These are phyloP conservation scores for Cephalotrichum gorgonifer DNA, from an alignment of 2,329 filamentous ascomycete species.

Conservation along the genomic window DNA sequence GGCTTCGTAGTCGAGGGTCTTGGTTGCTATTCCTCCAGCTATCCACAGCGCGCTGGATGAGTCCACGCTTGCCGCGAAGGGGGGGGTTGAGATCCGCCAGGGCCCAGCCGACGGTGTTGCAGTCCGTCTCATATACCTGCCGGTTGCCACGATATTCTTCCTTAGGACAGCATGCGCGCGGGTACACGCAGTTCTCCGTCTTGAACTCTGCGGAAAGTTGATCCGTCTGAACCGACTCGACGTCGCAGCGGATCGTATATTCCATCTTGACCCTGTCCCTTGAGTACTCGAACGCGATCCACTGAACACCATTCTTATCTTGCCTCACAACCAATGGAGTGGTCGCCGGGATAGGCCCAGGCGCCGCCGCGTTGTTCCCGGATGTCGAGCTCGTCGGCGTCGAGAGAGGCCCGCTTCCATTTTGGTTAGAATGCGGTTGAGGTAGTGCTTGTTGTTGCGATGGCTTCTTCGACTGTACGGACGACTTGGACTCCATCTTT, in stretches of 20 bases:
- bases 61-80: slow-evolving; percentile 81
- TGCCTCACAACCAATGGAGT: slow-evolving; percentile 90
- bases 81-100: slow-evolving; percentile 86
- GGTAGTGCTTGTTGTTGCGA: slow-evolving; percentile 29
- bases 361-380: slow-evolving; percentile 73
- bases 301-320: slow-evolving; percentile 93
- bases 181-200: slow-evolving; percentile 96
- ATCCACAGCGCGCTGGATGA: slow-evolving; percentile 95
- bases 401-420: slow-evolving; percentile 28
- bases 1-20: slow-evolving; percentile 80
- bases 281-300: slow-evolving; percentile 98
- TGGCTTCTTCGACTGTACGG: slow-evolving; percentile 50
- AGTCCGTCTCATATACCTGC: slow-evolving; percentile 93
- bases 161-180: slow-evolving; percentile 86
- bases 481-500: slow-evolving; percentile 53
- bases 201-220: slow-evolving; percentile 82
- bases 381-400: slow-evolving; percentile 33
- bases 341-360: slow-evolving; percentile 91
- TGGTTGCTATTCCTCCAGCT: slow-evolving; percentile 99
- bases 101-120: slow-evolving; percentile 99
- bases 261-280: slow-evolving; percentile 98
- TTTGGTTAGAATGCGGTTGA: slow-evolving; percentile 25
- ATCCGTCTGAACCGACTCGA: slow-evolving; percentile 91
- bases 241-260: slow-evolving; percentile 96
- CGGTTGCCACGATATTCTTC: slow-evolving; percentile 95